Percentiles rank a stretch among this genome's conserved stretches.
Conservation (phyloP, 164 flowering plant species). For the Aristolochia californica region DNA sequence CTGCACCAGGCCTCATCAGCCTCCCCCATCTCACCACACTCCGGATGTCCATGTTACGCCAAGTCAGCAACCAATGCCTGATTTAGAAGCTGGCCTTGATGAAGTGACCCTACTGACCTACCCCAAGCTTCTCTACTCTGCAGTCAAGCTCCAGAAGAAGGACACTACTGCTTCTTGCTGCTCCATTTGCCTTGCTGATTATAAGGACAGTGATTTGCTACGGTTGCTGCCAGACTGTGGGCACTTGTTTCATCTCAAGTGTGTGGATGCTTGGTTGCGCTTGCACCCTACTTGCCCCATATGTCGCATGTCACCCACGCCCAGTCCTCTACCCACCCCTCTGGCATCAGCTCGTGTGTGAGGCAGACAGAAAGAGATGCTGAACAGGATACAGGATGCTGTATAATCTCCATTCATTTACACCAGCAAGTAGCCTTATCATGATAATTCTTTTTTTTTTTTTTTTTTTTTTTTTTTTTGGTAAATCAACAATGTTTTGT, state of each 20-base stretch:
- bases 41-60: not conserved
- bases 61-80: not conserved
- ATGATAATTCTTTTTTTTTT: too few relatives aligned
- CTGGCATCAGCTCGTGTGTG: conserved; percentile 20
- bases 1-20: conserved; percentile 31
- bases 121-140: conserved; percentile 55
- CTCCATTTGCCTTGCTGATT: conserved; percentile 76
- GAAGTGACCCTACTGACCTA: conserved; percentile 54
- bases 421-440: too few relatives aligned
- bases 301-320: conserved; percentile 62
- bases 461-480: too few relatives aligned
- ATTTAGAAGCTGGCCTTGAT: conserved; percentile 46
- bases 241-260: conserved; percentile 60
- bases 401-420: too few relatives aligned
- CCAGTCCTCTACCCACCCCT: conserved; percentile 59
- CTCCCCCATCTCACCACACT: not conserved
- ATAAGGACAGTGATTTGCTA: conserved; percentile 43
- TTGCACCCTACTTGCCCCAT: conserved; percentile 73
- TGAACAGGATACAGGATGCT: not conserved
- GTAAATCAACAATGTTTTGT: too few relatives aligned
- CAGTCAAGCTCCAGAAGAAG: conserved; percentile 30
- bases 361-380: not conserved
- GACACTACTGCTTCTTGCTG: conserved; percentile 39
- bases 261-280: conserved; percentile 73
- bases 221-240: conserved; percentile 66